These are phyloP conservation scores for Coix lacrymajobi DNA, from an alignment of 176 grass and related monocot species.

Conservation along the genomic window DNA sequence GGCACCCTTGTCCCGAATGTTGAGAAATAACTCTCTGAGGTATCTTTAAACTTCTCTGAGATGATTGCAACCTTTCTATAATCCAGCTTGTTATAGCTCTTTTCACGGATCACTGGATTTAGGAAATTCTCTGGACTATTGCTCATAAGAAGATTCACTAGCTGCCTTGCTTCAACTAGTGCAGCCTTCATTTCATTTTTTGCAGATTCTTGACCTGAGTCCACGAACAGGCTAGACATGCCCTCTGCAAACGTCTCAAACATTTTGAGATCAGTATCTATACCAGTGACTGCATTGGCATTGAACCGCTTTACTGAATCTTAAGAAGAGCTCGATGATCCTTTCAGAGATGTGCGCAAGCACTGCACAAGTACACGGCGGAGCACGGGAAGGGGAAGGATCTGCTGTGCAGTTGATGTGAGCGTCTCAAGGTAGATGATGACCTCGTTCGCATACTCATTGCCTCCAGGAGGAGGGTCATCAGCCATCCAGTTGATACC, in stretches of 20 bases:
- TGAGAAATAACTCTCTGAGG: constrained; percentile 85
- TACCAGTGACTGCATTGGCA: constrained; percentile 70
- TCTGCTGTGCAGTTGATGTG: constrained; percentile 77
- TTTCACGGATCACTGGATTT: constrained; percentile 88
- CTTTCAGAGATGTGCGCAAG: constrained; percentile 70
- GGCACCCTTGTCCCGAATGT: constrained; percentile 73
- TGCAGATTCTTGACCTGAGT: constrained; percentile 52
- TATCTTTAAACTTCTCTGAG: constrained; percentile 94
- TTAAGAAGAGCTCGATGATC: constrained; percentile 74
- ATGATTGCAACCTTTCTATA: constrained; percentile 77
- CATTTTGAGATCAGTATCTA: constrained; percentile 82
- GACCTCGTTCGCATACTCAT: constrained; percentile 92
- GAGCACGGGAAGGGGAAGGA: constrained; percentile 72
- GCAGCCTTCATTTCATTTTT: constrained; percentile 72
- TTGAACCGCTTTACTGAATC: constrained; percentile 93
- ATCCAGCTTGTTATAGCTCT: constrained; percentile 92
- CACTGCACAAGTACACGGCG: constrained; percentile 63
- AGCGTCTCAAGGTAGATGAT: constrained; percentile 91
- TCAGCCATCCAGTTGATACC: constrained; percentile 87
- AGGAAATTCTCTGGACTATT: constrained; percentile 91
- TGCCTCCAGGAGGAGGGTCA: constrained; percentile 57
- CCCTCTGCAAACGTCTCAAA: constrained; percentile 78
- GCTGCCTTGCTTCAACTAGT: constrained; percentile 68
- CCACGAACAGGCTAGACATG: constrained; percentile 52
- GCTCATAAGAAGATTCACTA: constrained; percentile 94